Evolutionary conservation across 2,329 filamentous ascomycete species (phyloP), one percentile per base, ranked within the genome.

Genomic region (Colletotrichum horii): DNA sequence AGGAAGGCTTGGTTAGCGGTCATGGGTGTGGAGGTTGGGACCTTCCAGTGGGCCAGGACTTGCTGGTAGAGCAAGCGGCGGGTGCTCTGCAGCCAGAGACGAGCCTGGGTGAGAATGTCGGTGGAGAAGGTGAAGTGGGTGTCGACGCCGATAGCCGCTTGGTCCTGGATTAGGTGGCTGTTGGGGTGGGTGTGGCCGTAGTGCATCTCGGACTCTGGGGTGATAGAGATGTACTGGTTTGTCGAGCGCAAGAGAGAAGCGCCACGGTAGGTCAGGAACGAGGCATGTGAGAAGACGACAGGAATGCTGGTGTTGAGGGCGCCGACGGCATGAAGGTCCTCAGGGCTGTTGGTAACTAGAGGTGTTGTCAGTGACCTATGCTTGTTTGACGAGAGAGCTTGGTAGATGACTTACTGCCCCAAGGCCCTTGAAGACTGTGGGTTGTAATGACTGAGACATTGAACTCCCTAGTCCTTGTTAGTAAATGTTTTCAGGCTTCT

Each of bases 181-280:
- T 81, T 79, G 2, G 85, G 84, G 73, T 91, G 88, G 1, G 82
- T 83, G 78, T 90, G 89, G n/a, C 90, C 90, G 80, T 88, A 91
- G 79, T 91, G 89, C 84, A 90, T 88, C 78, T 92, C 90, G 0
- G 88, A 90, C 78, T 92, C 91, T 2, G 90, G 89, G 0, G 91
- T 92, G 74, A 89, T 89, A 67, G 89, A 89, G 56, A 92, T 81
- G 81, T 88, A 88, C 66, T 91, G 87, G 80, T 91, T 88, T 3
- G 85, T 85, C 0, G 81, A 75, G 14, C 88, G 87, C 1, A 92
- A 84, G 1, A 90, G 82, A 2, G 80, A 69, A 1, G 83, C 82
- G 16, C 87, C 86, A 0, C 76, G 72, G 1, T 83, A 79, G 1
- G 86, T 86, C 22, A 90, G 79, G 80, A 84, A 89, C 16, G 82